Base-by-base conservation (phyloP, 2,329 filamentous ascomycete species). In the Neofusicoccum ribis region DNA sequence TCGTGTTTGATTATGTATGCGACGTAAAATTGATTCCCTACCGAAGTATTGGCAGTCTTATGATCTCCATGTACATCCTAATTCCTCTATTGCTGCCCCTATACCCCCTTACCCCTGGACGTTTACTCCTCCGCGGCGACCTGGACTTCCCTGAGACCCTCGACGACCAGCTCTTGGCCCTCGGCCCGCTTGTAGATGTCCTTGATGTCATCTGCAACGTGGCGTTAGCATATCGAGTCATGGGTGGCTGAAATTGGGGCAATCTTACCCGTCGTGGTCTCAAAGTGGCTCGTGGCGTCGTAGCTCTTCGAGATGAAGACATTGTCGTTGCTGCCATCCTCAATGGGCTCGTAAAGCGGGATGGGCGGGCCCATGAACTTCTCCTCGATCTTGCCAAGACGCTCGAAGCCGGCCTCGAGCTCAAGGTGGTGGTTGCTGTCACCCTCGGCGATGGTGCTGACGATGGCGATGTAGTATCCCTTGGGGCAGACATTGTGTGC, bases 301-400 rank as follows among this genome's bases (percentile, higher is more conserved):
- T 99, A 99, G 83, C 92, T 97, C 88, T 96, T 97, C 74, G 93
- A 97, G 77, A 99, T 93, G 83, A 93, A 99, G 79, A 99, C 90
- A 80, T 93, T 93, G 83, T 97, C 93, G 72, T 89, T 90, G 71
- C 83, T 84, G 69, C 95, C 95, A 74, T 89, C 87, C 74, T 92
- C 91, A 56, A 94, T 78, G 23, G 95, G 96, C 81, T 96, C 93
- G 79, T 97, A 98, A 67, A 99, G 86, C 62, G 95, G 93, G 70
- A 97, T 97, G 17, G 95, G 92, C 36, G 92, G 82, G 31, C 92
- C 91, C 90, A 97, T 93, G 82, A 98, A 99, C 79, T 93, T 93
- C 86, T 98, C 95, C 82, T 98, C 93, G 69, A 97, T 95, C 78
- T 88, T 87, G 72, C 95, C 95, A 36, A 99, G 89, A 70, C 94